phyloP scores from a whole-genome alignment of 352 stramenopile genomes.

The Globisporangium splendens region DNA sequence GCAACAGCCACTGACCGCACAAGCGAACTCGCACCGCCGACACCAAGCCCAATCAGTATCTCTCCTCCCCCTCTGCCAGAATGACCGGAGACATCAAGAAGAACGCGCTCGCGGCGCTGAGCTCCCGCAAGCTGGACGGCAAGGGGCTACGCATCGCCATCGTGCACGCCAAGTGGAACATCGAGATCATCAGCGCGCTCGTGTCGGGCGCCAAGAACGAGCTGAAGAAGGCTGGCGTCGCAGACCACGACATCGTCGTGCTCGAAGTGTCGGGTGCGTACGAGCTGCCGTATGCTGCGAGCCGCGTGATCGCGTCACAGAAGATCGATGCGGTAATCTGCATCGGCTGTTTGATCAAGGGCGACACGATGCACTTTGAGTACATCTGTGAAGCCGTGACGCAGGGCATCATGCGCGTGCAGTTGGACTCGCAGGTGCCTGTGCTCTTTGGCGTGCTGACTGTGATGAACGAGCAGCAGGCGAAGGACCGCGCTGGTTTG shows the following conservation, averaged over 20 bases:
- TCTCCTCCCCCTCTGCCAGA: neutral
- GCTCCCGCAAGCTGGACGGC: slow-evolving; percentile 77
- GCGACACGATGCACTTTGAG: slow-evolving; percentile 99
- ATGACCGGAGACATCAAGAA: slow-evolving; percentile 72
- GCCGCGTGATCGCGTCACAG: slow-evolving; percentile 83
- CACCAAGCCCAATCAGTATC: no score
- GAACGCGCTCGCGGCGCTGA: slow-evolving; percentile 63
- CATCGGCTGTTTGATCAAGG: slow-evolving; percentile 94
- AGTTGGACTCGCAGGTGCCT: slow-evolving; percentile 86
- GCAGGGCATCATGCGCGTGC: slow-evolving; percentile 96
- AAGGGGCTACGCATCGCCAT: slow-evolving; percentile 75
- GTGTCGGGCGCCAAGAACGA: slow-evolving; percentile 58
- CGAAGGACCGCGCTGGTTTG: slow-evolving; percentile 87
- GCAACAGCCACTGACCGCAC: no score
- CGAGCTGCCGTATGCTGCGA: slow-evolving; percentile 95
- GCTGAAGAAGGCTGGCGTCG: slow-evolving; percentile 57
- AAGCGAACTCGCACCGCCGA: no score
- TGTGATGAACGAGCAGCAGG: slow-evolving; percentile 95
- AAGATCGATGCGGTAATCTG: slow-evolving; percentile 97
- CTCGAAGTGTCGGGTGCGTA: slow-evolving; percentile 93
- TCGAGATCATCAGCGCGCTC: slow-evolving; percentile 73
- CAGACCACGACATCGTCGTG: slow-evolving; percentile 63
- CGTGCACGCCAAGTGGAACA: slow-evolving; percentile 85
- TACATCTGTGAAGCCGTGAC: slow-evolving; percentile 98
- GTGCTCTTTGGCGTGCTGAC: slow-evolving; percentile 94